A percentile compares a stretch with the other conserved stretches of the same genome.
These are phyloP conservation scores for Claviceps capensis DNA, from an alignment of 2,329 filamentous ascomycete genomes.

Conservation along the genomic window DNA sequence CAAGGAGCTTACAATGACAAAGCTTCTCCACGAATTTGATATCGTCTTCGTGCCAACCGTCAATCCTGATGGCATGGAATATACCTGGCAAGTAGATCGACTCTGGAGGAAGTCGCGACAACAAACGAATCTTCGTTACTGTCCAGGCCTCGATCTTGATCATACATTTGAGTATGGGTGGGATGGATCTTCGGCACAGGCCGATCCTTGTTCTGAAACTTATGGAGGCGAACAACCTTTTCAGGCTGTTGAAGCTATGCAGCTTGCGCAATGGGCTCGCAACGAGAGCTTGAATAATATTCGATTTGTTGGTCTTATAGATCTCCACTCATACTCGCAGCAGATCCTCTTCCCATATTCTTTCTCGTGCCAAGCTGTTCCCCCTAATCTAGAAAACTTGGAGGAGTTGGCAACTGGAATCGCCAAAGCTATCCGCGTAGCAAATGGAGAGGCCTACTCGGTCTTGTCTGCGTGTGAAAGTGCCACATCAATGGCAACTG, in stretches of 20 bases:
- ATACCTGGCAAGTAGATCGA: slow-evolving; percentile 82
- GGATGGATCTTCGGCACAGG: slow-evolving; percentile 51
- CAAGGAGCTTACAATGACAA: slow-evolving; percentile 56
- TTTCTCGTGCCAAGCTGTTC: slow-evolving; percentile 64
- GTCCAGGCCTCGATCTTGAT: slow-evolving; percentile 79
- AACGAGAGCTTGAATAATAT: slow-evolving; percentile 64
- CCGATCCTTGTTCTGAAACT: slow-evolving; percentile 79
- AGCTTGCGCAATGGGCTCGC: slow-evolving; percentile 68
- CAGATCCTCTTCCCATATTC: slow-evolving; percentile 88
- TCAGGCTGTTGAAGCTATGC: slow-evolving; percentile 63
- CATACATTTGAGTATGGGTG: slow-evolving; percentile 76
- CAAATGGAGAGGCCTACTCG: slow-evolving; percentile 60
- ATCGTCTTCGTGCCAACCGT: slow-evolving; percentile 77
- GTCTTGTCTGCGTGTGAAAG: slow-evolving; percentile 81
- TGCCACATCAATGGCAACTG: slow-evolving; percentile 31
- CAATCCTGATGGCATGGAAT: slow-evolving; percentile 90
- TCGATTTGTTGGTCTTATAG: slow-evolving; percentile 71
- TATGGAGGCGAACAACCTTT: slow-evolving; percentile 77
- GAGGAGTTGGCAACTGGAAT: slow-evolving; percentile 81
- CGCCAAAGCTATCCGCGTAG: slow-evolving; percentile 75
- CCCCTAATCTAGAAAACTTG: slow-evolving; percentile 81
- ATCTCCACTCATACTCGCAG: slow-evolving; percentile 91
- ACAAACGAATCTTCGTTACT: slow-evolving; percentile 67
- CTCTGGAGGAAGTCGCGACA: slow-evolving; percentile 94
- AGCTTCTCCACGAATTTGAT: slow-evolving; percentile 71